Evolutionary conservation across 208 protist species (phyloP).

Genomic region (Leishmania major): DNA sequence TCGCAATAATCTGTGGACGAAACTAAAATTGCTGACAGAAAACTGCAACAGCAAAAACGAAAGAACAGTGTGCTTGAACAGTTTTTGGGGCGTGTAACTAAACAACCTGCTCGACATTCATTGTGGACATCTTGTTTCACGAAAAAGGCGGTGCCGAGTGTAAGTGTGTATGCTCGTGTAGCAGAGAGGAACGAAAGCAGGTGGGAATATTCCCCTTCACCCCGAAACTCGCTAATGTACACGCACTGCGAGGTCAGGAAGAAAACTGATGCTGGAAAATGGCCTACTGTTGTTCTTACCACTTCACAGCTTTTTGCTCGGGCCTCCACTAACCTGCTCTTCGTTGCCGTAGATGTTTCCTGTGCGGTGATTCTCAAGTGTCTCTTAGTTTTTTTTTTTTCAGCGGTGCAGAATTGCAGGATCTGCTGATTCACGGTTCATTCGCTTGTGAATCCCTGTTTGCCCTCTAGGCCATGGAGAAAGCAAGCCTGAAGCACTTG

Average conservation of each 20-base stretch:
- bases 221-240: not conserved
- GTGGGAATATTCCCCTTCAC: not conserved
- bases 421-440: too few species aligned
- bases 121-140: not conserved
- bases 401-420: too few species aligned
- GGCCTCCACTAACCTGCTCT: not conserved
- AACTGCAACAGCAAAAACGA: not conserved
- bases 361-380: not conserved
- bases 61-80: not conserved
- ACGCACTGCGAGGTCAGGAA: not conserved
- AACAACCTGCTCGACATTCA: not conserved
- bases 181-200: not conserved
- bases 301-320: not conserved
- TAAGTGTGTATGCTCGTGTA: not conserved
- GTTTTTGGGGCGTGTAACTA: not conserved
- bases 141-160: not conserved
- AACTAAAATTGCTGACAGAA: not conserved
- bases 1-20: not conserved
- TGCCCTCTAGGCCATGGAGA: not conserved
- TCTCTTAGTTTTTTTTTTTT: not conserved
- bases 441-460: too few species aligned
- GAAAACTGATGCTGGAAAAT: not conserved
- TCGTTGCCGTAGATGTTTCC: not conserved
- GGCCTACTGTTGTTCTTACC: not conserved
- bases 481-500: slow-evolving; percentile 71